Base-by-base conservation (phyloP, 306 rosid species). In the Prunus kanzakura region DNA sequence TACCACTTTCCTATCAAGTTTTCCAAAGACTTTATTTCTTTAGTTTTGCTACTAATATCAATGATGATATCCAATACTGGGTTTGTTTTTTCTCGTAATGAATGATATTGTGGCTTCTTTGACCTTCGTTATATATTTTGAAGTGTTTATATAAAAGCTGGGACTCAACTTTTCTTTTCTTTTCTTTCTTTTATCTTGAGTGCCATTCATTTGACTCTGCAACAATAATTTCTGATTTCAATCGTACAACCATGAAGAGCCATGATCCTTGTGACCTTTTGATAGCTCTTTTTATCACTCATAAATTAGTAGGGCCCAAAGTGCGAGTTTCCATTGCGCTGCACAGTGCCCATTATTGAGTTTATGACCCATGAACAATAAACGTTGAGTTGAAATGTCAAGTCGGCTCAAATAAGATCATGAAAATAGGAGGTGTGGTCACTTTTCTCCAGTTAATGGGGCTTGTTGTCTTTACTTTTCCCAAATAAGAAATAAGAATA, bases 281-380 rank as follows among this genome's bases (percentile, higher is more conserved):
- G 76, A 78, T 47, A 57, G 67, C 73, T 3, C 6, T 22, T 78
- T 82, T 82, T 80, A 68, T 78, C 73, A 58, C 76, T 76, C 83
- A 83, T 78, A 76, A 86, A 79, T 79, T n/a, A 65, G 93, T 89
- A 76, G 92, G 97, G 61, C 88, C 91, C 72, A 3, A 67, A 49
- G 67, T 38, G 43, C 43, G 86, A 78, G 62, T 87, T 88, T 86
- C 82, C 78, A 74, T 84, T 76, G 57, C 82, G 67, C 69, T 76
- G 81, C 60, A 46, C 76, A 73, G 82, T 80, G 76, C 71, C 70
- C 73, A 76, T 77, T 14, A 29, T 62, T 6, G 35, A 22, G 11
- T 14, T 27, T 87, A 80, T 72, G 85, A 87, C 74, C 73, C 22
- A 46, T 23, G 77, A 79, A 72, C 84, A 82, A 77, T 80, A 72